Percentiles rank a stretch among this genome's conserved stretches.
Conservation (phyloP, 495 filamentous ascomycete species). For the Neohortaea acidophila region DNA sequence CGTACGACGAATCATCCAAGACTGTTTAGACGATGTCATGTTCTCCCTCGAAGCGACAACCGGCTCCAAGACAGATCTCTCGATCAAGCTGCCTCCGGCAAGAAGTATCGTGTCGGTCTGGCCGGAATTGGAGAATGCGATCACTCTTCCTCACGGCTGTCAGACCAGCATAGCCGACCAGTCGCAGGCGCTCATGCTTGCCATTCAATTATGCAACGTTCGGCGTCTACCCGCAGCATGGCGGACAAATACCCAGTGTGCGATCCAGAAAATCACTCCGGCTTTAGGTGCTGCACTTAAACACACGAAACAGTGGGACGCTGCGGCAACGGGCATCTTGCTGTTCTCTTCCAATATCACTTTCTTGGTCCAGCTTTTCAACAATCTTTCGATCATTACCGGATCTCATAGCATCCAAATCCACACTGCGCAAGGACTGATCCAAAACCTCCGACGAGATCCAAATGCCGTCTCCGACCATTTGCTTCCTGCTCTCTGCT, state of each 20-base stretch:
- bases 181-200: slow-evolving; percentile 18
- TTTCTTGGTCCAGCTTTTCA: neutral
- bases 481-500: neutral
- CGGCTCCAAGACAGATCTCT: neutral
- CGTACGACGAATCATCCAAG: slow-evolving; percentile 14
- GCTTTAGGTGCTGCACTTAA: too few relatives aligned
- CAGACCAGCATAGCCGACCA: slow-evolving; percentile 17
- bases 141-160: slow-evolving; percentile 21
- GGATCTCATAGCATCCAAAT: neutral
- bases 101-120: slow-evolving; percentile 19
- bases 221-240: neutral
- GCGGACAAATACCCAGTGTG: neutral
- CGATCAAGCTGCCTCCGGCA: slow-evolving; percentile 19
- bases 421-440: slow-evolving; percentile 1
- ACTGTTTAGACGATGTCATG: slow-evolving; percentile 19
- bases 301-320: slow-evolving; percentile 6
- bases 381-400: neutral
- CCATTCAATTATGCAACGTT: slow-evolving; percentile 6
- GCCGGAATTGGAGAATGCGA: slow-evolving; percentile 18
- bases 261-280: slow-evolving; percentile 3
- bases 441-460: neutral
- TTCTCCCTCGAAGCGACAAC: slow-evolving; percentile 1
- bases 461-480: neutral
- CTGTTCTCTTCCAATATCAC: neutral
- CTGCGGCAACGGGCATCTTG: neutral